These are phyloP conservation scores for Arthromyces matolae DNA, from an alignment of 768 basidiomycete species.

Conservation along the genomic window DNA sequence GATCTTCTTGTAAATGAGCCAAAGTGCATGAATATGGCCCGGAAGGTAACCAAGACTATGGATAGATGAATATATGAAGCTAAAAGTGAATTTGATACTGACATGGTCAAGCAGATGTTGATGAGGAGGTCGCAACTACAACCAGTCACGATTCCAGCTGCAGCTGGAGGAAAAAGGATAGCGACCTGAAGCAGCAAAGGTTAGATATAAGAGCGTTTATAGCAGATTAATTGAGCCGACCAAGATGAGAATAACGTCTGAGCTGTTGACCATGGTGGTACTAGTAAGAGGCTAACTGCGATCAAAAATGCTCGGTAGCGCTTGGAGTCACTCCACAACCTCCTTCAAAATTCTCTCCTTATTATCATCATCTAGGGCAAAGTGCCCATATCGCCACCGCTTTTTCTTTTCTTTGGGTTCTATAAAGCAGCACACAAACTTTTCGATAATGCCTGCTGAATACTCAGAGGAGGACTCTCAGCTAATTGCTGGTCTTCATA, in stretches of 20 bases:
- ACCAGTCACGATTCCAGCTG: constrained; percentile 71
- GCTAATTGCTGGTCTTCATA: constrained; percentile 53
- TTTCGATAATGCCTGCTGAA: constrained; percentile 12
- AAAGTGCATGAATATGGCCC: constrained; percentile 76
- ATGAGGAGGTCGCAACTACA: constrained; percentile 87
- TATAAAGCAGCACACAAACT: not conserved
- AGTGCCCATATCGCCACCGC: constrained; percentile 13
- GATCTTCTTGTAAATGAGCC: constrained; percentile 89
- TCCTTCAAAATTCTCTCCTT: constrained; percentile 16
- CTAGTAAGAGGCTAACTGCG: constrained; percentile 2
- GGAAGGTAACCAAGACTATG: constrained; percentile 74
- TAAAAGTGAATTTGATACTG: too few relatives aligned
- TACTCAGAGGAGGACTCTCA: constrained; percentile 43
- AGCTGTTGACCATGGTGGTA: constrained; percentile 50
- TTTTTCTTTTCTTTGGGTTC: constrained; percentile 4
- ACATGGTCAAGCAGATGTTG: constrained; percentile 79
- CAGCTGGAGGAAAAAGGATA: constrained; percentile 80
- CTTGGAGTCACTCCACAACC: not conserved
- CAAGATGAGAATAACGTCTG: constrained; percentile 77
- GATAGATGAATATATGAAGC: not conserved
- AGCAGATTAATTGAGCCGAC: constrained; percentile 35
- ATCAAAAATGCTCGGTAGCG: not conserved
- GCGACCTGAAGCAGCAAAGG: constrained; percentile 48
- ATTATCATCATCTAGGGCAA: constrained; percentile 8
- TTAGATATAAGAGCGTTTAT: not conserved